These are phyloP conservation scores for Euphorbia lathyris DNA, from an alignment of 345 rosid species.

Conservation along the genomic window DNA sequence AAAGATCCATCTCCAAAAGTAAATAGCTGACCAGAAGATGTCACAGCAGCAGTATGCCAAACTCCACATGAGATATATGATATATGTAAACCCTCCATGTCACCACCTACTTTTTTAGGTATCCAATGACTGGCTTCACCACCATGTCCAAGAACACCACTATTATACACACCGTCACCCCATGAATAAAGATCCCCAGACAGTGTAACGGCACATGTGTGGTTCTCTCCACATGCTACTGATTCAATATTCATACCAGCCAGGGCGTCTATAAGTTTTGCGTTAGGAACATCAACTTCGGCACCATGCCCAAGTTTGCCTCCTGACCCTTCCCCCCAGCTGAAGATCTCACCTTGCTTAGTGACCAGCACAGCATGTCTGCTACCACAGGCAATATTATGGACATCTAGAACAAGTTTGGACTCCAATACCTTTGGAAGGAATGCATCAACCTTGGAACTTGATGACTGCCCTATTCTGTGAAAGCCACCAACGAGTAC, in stretches of 20 bases:
- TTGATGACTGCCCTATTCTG: slow-evolving; percentile 30
- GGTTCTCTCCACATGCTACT: slow-evolving; percentile 86
- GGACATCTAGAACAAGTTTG: slow-evolving; percentile 64
- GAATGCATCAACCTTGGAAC: slow-evolving; percentile 46
- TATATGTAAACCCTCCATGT: slow-evolving; percentile 53
- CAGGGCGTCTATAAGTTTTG: slow-evolving; percentile 60
- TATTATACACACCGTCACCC: slow-evolving; percentile 75
- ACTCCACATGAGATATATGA: slow-evolving; percentile 71
- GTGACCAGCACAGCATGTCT: slow-evolving; percentile 82
- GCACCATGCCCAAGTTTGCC: slow-evolving; percentile 91
- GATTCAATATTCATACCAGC: slow-evolving; percentile 59
- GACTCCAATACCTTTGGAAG: slow-evolving; percentile 79
- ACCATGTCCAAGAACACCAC: slow-evolving; percentile 79
- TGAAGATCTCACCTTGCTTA: slow-evolving; percentile 77
- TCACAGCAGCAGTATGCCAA: slow-evolving; percentile 84
- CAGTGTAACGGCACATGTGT: slow-evolving; percentile 71
- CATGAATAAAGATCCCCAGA: slow-evolving; percentile 87
- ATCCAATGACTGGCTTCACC: slow-evolving; percentile 73
- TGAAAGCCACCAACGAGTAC: slow-evolving; percentile 47
- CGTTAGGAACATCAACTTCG: slow-evolving; percentile 49
- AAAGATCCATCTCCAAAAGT: slow-evolving; percentile 96
- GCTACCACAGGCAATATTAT: slow-evolving; percentile 73
- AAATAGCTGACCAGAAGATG: slow-evolving; percentile 69
- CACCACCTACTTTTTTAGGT: slow-evolving; percentile 64
- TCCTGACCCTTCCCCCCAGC: slow-evolving; percentile 87